Conservation (phyloP, 2,329 filamentous ascomycete species). For the Phyllosticta paracitricarpa region DNA sequence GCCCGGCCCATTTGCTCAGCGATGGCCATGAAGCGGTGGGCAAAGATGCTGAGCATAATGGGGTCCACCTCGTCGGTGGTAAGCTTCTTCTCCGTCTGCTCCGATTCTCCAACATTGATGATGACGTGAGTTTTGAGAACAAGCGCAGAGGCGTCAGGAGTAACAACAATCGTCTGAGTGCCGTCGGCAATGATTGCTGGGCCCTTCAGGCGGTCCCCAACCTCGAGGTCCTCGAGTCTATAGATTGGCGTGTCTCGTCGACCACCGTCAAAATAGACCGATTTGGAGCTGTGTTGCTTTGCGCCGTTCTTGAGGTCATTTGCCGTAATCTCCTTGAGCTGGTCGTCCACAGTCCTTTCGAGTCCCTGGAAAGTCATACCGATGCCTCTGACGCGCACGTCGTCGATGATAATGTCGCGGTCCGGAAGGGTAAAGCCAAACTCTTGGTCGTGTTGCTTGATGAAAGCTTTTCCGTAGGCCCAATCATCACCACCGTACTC, state of each 20-base stretch:
- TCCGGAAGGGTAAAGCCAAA: constrained; percentile 85
- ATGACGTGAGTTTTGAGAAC: constrained; percentile 81
- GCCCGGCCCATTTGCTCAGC: constrained; percentile 76
- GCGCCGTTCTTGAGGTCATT: constrained; percentile 46
- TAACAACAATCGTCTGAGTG: constrained; percentile 86
- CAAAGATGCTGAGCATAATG: constrained; percentile 69
- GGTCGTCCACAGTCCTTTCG: constrained; percentile 75
- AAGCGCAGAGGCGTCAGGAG: constrained; percentile 64
- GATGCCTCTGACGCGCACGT: constrained; percentile 79
- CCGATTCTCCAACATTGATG: constrained; percentile 63
- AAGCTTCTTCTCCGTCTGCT: constrained; percentile 38
- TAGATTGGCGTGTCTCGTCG: constrained; percentile 71
- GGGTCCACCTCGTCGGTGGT: constrained; percentile 56
- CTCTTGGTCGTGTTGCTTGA: constrained; percentile 81
- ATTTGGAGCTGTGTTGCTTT: constrained; percentile 55
- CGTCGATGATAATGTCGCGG: constrained; percentile 80
- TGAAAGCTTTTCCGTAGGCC: constrained; percentile 76
- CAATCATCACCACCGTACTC: constrained; percentile 57
- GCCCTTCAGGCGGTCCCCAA: constrained; percentile 64
- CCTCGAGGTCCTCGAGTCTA: constrained; percentile 62
- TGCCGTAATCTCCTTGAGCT: constrained; percentile 60
- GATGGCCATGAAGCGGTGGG: constrained; percentile 76
- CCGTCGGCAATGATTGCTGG: constrained; percentile 81
- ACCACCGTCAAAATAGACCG: constrained; percentile 79
- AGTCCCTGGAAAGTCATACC: constrained; percentile 75